Evolutionary conservation across 371 early-diverging fungal species (phyloP).

Genomic region (Fennellomyces sp.): DNA sequence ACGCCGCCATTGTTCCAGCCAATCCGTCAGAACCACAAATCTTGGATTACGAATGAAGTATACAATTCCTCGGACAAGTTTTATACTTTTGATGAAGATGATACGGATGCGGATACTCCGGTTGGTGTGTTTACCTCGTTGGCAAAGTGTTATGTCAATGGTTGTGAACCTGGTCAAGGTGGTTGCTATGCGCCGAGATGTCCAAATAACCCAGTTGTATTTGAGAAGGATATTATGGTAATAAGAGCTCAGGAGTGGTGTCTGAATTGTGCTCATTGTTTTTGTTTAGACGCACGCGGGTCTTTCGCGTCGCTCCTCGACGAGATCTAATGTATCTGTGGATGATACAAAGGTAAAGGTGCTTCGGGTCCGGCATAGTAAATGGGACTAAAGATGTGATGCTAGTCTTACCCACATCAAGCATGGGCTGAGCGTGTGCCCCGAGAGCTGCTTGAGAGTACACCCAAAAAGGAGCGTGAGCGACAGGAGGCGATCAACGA

Average conservation of each 20-base stretch:
- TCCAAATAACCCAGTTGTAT: constrained; percentile 33
- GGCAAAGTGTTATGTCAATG: constrained; percentile 33
- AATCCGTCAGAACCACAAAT: constrained; percentile 46
- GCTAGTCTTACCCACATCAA: constrained; percentile 29
- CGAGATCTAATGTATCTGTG: constrained; percentile 14
- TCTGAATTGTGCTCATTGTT: neutral
- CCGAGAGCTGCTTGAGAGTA: constrained; percentile 67
- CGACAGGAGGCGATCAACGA: constrained; percentile 95
- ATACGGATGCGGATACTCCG: constrained; percentile 26
- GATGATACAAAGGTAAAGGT: constrained; percentile 20
- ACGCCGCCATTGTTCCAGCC: constrained; percentile 38
- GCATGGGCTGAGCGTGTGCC: constrained; percentile 77
- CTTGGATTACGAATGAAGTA: constrained; percentile 33
- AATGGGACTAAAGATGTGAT: too few species aligned
- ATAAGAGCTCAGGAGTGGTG: neutral
- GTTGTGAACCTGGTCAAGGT: constrained; percentile 35
- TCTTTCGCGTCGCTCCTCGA: constrained; percentile 19
- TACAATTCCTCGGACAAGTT: constrained; percentile 46
- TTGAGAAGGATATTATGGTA: constrained; percentile 27
- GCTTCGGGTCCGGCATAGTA: too few species aligned
- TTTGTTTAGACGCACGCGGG: constrained; percentile 10
- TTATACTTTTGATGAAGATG: constrained; percentile 44
- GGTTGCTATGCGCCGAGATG: constrained; percentile 48
- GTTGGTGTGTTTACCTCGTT: constrained; percentile 34
- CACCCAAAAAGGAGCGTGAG: constrained; percentile 78